phyloP scores from a whole-genome alignment of 2,329 filamentous ascomycete species.

The Penicillium sp. region DNA sequence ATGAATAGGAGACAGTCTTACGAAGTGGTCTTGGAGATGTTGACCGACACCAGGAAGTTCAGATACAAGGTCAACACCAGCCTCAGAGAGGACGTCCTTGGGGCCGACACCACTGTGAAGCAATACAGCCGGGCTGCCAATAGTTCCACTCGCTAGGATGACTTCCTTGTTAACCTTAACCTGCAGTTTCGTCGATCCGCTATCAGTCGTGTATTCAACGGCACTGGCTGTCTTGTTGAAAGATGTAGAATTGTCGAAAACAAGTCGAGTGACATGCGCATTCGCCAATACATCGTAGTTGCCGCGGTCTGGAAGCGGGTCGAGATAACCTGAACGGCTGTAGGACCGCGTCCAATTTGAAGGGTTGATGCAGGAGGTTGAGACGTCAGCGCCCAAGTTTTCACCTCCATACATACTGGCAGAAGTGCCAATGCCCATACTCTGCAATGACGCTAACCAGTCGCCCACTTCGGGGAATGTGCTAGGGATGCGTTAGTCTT shows the following conservation, averaged over 20 bases:
- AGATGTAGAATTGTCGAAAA: slow-evolving; percentile 29
- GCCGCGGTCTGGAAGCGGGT: slow-evolving; percentile 29
- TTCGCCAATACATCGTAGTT: slow-evolving; percentile 36
- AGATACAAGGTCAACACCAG: slow-evolving; percentile 46
- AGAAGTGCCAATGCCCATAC: slow-evolving; percentile 26
- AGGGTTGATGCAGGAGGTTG: slow-evolving; percentile 36
- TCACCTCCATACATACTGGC: slow-evolving; percentile 32
- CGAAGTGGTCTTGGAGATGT: slow-evolving; percentile 52
- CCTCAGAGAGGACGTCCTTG: slow-evolving; percentile 43
- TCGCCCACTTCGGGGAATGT: slow-evolving; percentile 30
- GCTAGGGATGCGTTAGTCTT: slow-evolving; percentile 19
- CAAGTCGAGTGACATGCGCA: slow-evolving; percentile 30
- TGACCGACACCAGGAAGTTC: slow-evolving; percentile 49
- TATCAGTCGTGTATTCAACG: slow-evolving; percentile 33
- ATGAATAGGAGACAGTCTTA: slow-evolving; percentile 5
- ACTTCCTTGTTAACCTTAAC: slow-evolving; percentile 31
- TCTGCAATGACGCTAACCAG: slow-evolving; percentile 22
- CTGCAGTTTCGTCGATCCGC: slow-evolving; percentile 24
- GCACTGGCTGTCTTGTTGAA: slow-evolving; percentile 27
- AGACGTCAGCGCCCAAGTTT: slow-evolving; percentile 32
- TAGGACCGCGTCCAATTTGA: slow-evolving; percentile 38
- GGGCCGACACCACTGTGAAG: slow-evolving; percentile 62
- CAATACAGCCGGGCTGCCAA: slow-evolving; percentile 57
- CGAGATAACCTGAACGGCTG: slow-evolving; percentile 36
- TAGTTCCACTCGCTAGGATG: slow-evolving; percentile 48